These are phyloP conservation scores for Auriscalpium microsporum DNA, from an alignment of 768 basidiomycete species.

Conservation along the genomic window DNA sequence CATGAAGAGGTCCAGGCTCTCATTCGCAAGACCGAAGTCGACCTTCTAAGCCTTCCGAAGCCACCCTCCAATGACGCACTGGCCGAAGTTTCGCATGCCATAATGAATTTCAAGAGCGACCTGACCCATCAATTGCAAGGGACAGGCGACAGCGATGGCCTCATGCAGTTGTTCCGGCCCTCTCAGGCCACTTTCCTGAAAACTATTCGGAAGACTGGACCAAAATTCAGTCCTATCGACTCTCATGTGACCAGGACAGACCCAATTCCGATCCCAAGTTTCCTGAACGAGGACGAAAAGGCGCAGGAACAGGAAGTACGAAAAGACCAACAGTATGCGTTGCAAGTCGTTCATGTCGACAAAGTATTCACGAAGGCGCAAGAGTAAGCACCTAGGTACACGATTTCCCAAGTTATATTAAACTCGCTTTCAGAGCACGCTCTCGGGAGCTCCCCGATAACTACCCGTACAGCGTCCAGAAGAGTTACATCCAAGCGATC, in stretches of 20 bases:
- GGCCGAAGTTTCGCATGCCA: slow-evolving; percentile 37
- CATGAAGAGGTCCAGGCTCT: slow-evolving; percentile 42
- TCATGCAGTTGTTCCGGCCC: slow-evolving; percentile 44
- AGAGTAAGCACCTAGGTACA: slow-evolving; percentile 23
- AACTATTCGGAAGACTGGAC: slow-evolving; percentile 25
- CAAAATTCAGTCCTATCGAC: too few relatives aligned
- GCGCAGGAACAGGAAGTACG: background rate
- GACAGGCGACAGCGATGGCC: slow-evolving; percentile 36
- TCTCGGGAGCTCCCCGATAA: too few relatives aligned
- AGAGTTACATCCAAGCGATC: slow-evolving; percentile 8
- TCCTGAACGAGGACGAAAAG: slow-evolving; percentile 33
- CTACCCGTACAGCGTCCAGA: slow-evolving; percentile 3
- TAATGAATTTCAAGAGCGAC: slow-evolving; percentile 36
- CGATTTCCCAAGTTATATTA: background rate
- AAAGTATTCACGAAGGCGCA: slow-evolving; percentile 35
- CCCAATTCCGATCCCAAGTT: slow-evolving; percentile 21
- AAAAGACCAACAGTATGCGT: slow-evolving; percentile 15
- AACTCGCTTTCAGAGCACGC: slow-evolving; percentile 32
- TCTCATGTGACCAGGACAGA: slow-evolving; percentile 12
- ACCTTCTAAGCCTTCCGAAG: slow-evolving; percentile 27
- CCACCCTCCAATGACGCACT: slow-evolving; percentile 44
- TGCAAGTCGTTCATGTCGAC: slow-evolving; percentile 33
- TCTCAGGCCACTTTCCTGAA: slow-evolving; percentile 35
- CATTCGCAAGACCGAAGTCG: slow-evolving; percentile 27
- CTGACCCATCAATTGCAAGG: slow-evolving; percentile 40